These are phyloP conservation scores for Neurospora sublineolata DNA, from an alignment of 495 filamentous ascomycete genomes.

Conservation along the genomic window DNA sequence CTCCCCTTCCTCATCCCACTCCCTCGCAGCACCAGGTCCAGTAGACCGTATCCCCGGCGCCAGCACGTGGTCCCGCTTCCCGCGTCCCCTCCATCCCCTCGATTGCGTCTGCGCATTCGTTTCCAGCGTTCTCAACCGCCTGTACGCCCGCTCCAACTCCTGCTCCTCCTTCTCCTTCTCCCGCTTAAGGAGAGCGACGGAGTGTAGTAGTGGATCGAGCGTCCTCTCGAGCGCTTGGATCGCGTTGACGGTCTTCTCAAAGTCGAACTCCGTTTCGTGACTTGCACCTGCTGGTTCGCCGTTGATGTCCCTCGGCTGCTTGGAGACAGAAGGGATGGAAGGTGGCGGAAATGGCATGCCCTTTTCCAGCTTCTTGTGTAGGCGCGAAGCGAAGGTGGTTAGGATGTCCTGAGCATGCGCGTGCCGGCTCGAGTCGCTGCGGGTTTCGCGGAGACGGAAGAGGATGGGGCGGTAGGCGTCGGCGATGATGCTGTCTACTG, in stretches of 20 bases:
- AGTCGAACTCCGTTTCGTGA: constrained; percentile 33
- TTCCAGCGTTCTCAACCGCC: constrained; percentile 23
- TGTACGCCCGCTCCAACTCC: constrained; percentile 30
- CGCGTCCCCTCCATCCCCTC: constrained; percentile 22
- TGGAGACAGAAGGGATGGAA: background rate
- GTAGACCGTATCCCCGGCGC: constrained; percentile 18
- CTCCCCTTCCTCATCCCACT: background rate
- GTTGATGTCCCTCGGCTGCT: background rate
- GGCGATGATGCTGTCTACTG: constrained; percentile 26
- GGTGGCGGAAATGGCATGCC: constrained; percentile 35
- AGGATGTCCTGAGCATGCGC: constrained; percentile 27
- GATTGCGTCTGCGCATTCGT: constrained; percentile 28
- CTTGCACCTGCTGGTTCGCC: background rate
- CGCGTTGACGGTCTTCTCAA: constrained; percentile 29
- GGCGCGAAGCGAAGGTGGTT: constrained; percentile 19
- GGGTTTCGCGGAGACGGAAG: constrained; percentile 22
- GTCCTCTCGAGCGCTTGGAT: constrained; percentile 24
- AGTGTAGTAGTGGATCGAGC: constrained; percentile 34
- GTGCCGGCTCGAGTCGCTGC: constrained; percentile 17
- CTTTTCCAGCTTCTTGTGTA: constrained; percentile 24
- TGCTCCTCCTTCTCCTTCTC: constrained; percentile 31
- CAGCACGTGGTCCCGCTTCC: constrained; percentile 30
- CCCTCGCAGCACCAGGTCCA: background rate
- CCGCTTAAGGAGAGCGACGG: constrained; percentile 27
- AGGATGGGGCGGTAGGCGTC: constrained; percentile 30